Evolutionary conservation across 164 flowering plant species (phyloP).

Genomic region (Tetracentron sinense): DNA sequence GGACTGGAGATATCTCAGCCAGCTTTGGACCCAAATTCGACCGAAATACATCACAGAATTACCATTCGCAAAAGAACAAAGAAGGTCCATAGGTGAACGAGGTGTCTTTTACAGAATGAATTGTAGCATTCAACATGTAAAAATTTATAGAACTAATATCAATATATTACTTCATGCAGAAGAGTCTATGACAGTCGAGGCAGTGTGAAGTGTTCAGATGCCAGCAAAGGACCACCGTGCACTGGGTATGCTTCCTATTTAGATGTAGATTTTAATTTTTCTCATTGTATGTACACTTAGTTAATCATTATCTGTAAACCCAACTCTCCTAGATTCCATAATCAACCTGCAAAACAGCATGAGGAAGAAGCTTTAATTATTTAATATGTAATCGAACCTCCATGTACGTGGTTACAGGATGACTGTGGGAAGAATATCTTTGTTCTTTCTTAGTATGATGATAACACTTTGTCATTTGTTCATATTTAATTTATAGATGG

Average conservation of each 20-base stretch:
- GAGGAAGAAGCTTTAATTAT: neutral
- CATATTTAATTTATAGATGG: constrained; percentile 44
- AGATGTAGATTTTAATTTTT: neutral
- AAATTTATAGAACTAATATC: neutral
- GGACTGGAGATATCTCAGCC: constrained; percentile 95
- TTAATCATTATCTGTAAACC: neutral
- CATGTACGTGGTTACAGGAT: neutral
- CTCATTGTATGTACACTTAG: no score
- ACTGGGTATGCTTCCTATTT: constrained; percentile 51
- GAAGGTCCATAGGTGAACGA: constrained; percentile 62
- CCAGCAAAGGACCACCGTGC: constrained; percentile 89
- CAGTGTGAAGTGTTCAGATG: constrained; percentile 56
- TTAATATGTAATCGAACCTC: neutral
- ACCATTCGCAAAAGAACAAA: constrained; percentile 62
- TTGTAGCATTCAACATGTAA: neutral
- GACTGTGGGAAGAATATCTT: neutral
- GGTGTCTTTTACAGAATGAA: neutral
- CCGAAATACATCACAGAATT: constrained; percentile 86
- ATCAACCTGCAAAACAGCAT: constrained; percentile 1
- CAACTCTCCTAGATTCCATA: neutral
- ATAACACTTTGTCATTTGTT: neutral
- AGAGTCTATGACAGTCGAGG: constrained; percentile 77
- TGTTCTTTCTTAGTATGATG: neutral
- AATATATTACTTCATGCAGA: constrained; percentile 38
- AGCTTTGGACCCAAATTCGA: constrained; percentile 78